A percentile compares a stretch with the other conserved stretches of the same genome.
phyloP scores from a whole-genome alignment of 345 rosid genomes.

The Gossypium raimondii region DNA sequence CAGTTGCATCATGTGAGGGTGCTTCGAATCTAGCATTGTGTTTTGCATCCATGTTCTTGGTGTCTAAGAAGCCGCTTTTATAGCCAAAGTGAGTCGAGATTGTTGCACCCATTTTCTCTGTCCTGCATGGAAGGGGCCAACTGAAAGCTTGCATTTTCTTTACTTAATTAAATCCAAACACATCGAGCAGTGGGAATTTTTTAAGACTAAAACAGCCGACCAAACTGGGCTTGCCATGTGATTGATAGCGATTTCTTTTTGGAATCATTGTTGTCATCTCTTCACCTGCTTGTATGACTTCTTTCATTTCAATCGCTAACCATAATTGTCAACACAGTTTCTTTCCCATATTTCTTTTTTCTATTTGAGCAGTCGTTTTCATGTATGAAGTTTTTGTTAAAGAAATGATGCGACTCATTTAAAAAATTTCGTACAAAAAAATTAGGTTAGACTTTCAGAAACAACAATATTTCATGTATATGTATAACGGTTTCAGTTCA shows the following conservation, averaged over 20 bases:
- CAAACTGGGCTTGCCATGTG: conserved; percentile 52
- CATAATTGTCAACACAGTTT: background rate
- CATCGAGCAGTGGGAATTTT: conserved; percentile 34
- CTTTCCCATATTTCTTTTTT: background rate
- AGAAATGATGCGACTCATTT: too few relatives aligned
- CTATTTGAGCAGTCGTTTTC: too few relatives aligned
- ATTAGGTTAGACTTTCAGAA: too few relatives aligned
- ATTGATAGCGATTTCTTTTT: conserved; percentile 35
- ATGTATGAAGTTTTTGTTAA: too few relatives aligned
- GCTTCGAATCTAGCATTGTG: conserved; percentile 43
- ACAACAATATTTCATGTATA: too few relatives aligned
- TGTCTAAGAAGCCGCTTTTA: conserved; percentile 28
- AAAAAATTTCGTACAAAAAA: too few relatives aligned
- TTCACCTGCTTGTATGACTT: conserved; percentile 18
- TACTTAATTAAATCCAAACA: conserved; percentile 28
- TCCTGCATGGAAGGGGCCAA: conserved; percentile 25
- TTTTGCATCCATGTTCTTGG: conserved; percentile 35
- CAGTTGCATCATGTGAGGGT: conserved; percentile 39
- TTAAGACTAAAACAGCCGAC: conserved; percentile 42
- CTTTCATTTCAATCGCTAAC: background rate
- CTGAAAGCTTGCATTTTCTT: conserved; percentile 22
- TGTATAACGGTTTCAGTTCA: too few relatives aligned
- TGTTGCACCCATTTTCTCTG: conserved; percentile 27
- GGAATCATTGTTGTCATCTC: conserved; percentile 39
- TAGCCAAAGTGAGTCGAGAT: conserved; percentile 34